Base-by-base conservation (phyloP, 257 asterid species). In the Solanum sejunctum region DNA sequence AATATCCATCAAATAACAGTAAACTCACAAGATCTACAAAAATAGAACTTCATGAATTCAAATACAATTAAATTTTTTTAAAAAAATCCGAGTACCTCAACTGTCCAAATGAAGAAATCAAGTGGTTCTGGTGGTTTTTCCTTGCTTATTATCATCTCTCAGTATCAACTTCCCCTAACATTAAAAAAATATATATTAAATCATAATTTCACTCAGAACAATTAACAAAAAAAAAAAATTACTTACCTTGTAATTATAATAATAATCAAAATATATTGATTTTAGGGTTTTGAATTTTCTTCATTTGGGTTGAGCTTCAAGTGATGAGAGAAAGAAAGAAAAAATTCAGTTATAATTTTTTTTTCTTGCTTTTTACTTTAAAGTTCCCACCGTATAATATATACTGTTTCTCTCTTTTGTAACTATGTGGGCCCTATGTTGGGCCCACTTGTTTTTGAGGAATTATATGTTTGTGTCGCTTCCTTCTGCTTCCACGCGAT, bases 51-150 rank as follows among this genome's bases (percentile, higher is more conserved):
- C 1, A 70, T 41, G 3, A 70, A 70, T 70, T 52, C 12, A 78
- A 52, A 78, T 10, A 51, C 23, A 69, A 32, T 3, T 1, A 28
- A 15, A 52, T 23, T 3, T 2, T 2, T 23, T 1, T 0, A 16
- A 26, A 77, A 10, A 2, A 12, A 11, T 15, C 17, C 52, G 41
- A 43, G 28, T 52, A 78, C 83, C 83, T 78, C 83, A 16, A 52
- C 47, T 15, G 83, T 78, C 83, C 83, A 78, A 78, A 78, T 78
- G 64, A 78, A 78, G 64, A 78, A 78, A 78, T 78, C 83, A 16
- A 78, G 64, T 28, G 83, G 83, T 28, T 78, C 83, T 15, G 83
- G 83, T 26, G 47, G 1, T 15, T 28, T 78, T 78, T 52, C 83
- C 54, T 78, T 78, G 64, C 64, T 78, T 78, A 52, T 17, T 78